phyloP scores from a whole-genome alignment of 495 filamentous ascomycete genomes.

The Halenospora varia region DNA sequence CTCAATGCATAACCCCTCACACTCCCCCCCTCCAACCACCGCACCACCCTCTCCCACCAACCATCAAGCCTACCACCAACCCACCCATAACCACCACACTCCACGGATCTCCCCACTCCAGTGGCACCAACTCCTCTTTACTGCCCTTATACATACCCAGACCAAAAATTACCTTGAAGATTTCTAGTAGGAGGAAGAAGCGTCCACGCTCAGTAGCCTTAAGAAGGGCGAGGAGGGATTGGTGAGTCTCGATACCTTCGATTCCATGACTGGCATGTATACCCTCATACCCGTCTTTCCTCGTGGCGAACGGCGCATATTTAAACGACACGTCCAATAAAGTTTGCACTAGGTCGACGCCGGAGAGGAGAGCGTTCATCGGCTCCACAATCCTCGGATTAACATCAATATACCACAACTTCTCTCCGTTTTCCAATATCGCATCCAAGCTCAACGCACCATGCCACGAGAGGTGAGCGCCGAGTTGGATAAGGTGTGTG shows the following conservation, averaged over 20 bases:
- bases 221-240: neutral
- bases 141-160: constrained; percentile 4
- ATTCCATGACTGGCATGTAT: neutral
- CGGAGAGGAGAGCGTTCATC: constrained; percentile 2
- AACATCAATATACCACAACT: constrained; percentile 6
- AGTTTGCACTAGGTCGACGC: constrained; percentile 5
- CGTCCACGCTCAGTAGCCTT: neutral
- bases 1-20: neutral
- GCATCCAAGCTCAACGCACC: constrained; percentile 11
- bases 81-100: neutral
- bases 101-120: neutral
- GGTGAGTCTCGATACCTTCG: constrained; percentile 7
- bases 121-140: constrained; percentile 4
- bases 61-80: neutral
- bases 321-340: neutral
- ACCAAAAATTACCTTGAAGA: constrained; percentile 2
- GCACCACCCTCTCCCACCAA: neutral
- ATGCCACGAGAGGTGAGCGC: constrained; percentile 2
- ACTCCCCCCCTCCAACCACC: neutral
- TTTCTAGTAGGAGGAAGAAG: neutral
- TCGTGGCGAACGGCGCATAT: neutral
- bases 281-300: neutral
- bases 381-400: constrained; percentile 14
- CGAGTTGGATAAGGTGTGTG: neutral
- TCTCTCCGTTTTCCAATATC: neutral